A percentile compares a stretch with the other conserved stretches of the same genome.
Evolutionary conservation across 2,329 filamentous ascomycete genomes (phyloP).

Genomic region (Colletotrichum filicis): DNA sequence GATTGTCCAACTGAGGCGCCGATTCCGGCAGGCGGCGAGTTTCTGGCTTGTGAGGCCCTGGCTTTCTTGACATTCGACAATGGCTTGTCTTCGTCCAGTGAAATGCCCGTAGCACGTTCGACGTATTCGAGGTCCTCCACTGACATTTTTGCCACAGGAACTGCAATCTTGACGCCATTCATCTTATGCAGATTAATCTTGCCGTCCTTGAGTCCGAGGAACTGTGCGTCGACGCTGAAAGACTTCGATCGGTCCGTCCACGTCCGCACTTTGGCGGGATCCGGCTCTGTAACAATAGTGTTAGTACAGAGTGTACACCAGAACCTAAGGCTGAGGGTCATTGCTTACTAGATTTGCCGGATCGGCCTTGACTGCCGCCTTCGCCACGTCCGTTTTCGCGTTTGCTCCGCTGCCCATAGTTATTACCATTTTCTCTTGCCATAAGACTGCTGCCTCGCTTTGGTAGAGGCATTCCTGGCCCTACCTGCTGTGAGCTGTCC

Average conservation of each 20-base stretch:
- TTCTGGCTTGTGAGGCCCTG: slow-evolving; percentile 46
- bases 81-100: slow-evolving; percentile 93
- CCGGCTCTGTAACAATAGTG: slow-evolving; percentile 71
- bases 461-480: slow-evolving; percentile 79
- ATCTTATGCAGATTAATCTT: slow-evolving; percentile 98
- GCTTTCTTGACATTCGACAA: slow-evolving; percentile 82
- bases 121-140: slow-evolving; percentile 95
- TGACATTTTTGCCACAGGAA: slow-evolving; percentile 96
- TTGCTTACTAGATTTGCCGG: slow-evolving; percentile 70
- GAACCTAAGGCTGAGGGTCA: neutral
- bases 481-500: slow-evolving; percentile 73
- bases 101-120: slow-evolving; percentile 86
- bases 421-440: slow-evolving; percentile 73
- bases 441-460: slow-evolving; percentile 83
- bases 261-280: slow-evolving; percentile 82
- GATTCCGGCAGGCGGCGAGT: slow-evolving; percentile 39
- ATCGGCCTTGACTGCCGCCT: slow-evolving; percentile 56
- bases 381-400: slow-evolving; percentile 75
- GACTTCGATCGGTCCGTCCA: slow-evolving; percentile 97
- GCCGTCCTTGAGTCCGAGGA: slow-evolving; percentile 91
- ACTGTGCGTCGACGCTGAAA: slow-evolving; percentile 97
- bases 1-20: slow-evolving; percentile 71
- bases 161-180: slow-evolving; percentile 98
- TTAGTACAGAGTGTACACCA: slow-evolving; percentile 31
- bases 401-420: slow-evolving; percentile 74